Evolutionary conservation across 495 filamentous ascomycete species (phyloP), one percentile per base, ranked within the genome.

Genomic region (Podospora fimiseda): DNA sequence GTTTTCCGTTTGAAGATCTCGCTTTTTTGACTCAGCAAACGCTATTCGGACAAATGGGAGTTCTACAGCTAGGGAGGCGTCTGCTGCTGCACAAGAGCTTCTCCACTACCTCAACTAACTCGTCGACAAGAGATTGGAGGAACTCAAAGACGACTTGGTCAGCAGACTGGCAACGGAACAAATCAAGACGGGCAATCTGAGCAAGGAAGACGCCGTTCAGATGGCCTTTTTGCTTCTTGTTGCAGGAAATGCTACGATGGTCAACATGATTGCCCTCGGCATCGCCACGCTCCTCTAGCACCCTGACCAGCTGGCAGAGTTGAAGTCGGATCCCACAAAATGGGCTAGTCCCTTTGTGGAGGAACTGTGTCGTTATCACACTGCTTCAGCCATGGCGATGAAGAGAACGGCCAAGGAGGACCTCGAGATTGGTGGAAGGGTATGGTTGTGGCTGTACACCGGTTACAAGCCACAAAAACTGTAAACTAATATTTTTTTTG

Each of bases 211-310:
- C 30, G 71, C 66, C 0, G 62, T 70, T 1, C 67, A 71, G 48
- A 71, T 74, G 48, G 69, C 72, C 0, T 76, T 74, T 55, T 52
- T 77, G 20, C 53, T 75, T 30, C 67, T 77, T 1, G 72, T 74
- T 0, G 74, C 74, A 0, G 74, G 72, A 2, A 77, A 76, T 38
- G 72, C 74, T 0, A 74, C 74, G 9, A 74, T 77, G 69, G 67
- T 77, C 9, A 74, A 69, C 55, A 75, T 74, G 69, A 74, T 74
- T 44, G 62, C 65, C 1, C 58, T 77, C 21, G 73, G 73, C 39
- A 61, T 74, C 8, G 60, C 71, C 1, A 70, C 70, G 1, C 60
- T 71, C 30, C 59, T 70, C 3, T 64, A 71, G 51, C 56, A 76
- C 50, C 66, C 70, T 0, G 51, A 50, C 6, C 67, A 72, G 39